Base-by-base conservation (phyloP, 305 asterid genomes). In the Petunia hybrid region DNA sequence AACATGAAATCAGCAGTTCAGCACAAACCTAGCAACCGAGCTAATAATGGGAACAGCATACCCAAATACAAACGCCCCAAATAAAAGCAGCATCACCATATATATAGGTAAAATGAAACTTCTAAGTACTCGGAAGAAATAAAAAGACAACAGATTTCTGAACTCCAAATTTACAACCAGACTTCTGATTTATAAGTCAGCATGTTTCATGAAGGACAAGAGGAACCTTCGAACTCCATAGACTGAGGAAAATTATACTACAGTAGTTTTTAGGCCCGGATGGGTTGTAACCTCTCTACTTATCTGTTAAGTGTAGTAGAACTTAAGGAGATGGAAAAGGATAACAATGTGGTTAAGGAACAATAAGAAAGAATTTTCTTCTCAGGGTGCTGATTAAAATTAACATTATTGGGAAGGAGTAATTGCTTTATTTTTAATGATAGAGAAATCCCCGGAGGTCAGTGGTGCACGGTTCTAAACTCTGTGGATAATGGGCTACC, bases 201-300 rank as follows among this genome's bases (percentile, higher is more conserved):
- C 45, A 35, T 48, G 78, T 6, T 51, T 73, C 62, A 35, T 36
- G 62, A 51, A 48, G 62, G 45, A 73, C 13, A 48, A 51, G 35
- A 35, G 46, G 35, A 71, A 73, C 78, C 62, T 57, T 12, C 35
- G 35, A 71, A 71, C 62, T 71, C 61, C 61, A 71, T 71, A 10
- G 35, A 7, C 61, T 13, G 36, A 12, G 63, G 45, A 73, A 73
- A 73, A 51, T 73, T 48, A 73, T 73, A 62, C 76, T 43, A 73
- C 43, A 71, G 45, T 35, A 73, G 63, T 45, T 70, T 70, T 70
- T 70, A 51, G 10, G 60, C 56, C 40, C 46, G 60, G 57, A 71
- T 35, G 43, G 61, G 31, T 71, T 22, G 31, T 71, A 12, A 71
- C 4, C 10, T 71, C 10, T 31, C 43, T 5, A 71, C 31, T 12